Evolutionary conservation across 805 yeast genomes (phyloP).

Genomic region (Scheffersomyces amazonensis): DNA sequence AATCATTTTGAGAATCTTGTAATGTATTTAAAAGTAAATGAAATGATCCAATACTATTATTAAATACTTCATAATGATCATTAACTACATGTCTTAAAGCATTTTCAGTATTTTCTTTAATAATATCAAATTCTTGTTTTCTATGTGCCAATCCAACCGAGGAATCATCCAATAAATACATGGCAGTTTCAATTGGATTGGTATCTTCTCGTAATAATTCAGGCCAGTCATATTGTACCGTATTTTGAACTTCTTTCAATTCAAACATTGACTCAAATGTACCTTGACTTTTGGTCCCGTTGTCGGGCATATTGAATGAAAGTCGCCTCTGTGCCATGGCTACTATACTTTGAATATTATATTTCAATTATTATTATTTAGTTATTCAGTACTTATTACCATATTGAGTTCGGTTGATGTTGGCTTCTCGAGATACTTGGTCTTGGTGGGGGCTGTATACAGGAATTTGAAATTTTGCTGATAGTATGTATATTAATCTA

Average conservation of each 20-base stretch:
- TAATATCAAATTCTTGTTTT: constrained; percentile 59
- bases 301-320: constrained; percentile 4
- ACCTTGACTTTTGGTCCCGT: not conserved
- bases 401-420: not conserved
- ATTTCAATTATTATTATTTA: too few species aligned
- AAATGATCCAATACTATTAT: constrained; percentile 81
- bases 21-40: constrained; percentile 65
- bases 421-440: not conserved
- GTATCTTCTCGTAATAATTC: constrained; percentile 39
- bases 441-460: not conserved
- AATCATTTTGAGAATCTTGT: constrained; percentile 60
- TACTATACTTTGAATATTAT: not conserved
- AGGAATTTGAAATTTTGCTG: too few species aligned
- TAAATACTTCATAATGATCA: constrained; percentile 80
- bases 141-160: constrained; percentile 88
- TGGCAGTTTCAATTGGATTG: constrained; percentile 82
- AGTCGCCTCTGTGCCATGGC: constrained; percentile 6
- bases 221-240: constrained; percentile 44
- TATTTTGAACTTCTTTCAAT: constrained; percentile 32
- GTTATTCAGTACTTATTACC: too few species aligned
- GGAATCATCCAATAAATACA: constrained; percentile 78
- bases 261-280: constrained; percentile 29
- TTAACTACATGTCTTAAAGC: constrained; percentile 71
- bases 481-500: too few species aligned
- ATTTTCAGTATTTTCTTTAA: constrained; percentile 54